Base-by-base conservation (phyloP, 2,329 filamentous ascomycete genomes). In the Xylaria multiplex region DNA sequence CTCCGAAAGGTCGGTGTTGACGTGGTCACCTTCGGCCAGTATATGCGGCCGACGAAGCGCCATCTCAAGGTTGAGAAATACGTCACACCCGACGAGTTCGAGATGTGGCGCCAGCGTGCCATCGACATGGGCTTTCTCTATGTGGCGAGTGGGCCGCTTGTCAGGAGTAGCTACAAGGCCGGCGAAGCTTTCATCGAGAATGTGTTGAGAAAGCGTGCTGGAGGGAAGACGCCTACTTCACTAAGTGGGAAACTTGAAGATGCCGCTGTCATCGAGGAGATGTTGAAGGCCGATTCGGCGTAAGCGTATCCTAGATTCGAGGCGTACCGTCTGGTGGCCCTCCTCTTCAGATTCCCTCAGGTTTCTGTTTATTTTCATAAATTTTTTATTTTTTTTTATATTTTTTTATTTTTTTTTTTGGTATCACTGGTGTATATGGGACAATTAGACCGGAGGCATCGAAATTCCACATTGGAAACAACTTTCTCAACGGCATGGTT, bases 161-260 rank as follows among this genome's bases (percentile, higher is more conserved):
- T 99, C 27, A 88, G 96, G 66, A 97, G 93, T 72, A 96, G 92
- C 53, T 99, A 99, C 83, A 99, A 99, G 84, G 96, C 96, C 2
- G 96, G 96, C 43, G 96, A 99, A 83, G 93, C 93, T 1, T 99
- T 99, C 77, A 99, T 99, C 73, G 96, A 99, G 85, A 99, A 99
- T 74, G 95, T 99, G 22, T 82, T 99, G 66, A 92, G 93, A 81
- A 97, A 97, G 87, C 85, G 93, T 57, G 86, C 83, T 0, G 83
- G 81, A 22, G 79, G 81, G 68, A 83, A 79, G 70, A 72, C 35
- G 4, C 43, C 54, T 0, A 54, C 64, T 2, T 45, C 52, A 5
- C 55, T 70, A 5, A 56, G 64, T 11, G 69, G 69, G 3, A 73
- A 73, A 59, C 40, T 75, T 2, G 72, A 66, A 48, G 62, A 70